A percentile compares a stretch with the other conserved stretches of the same genome.
phyloP scores from a whole-genome alignment of 345 rosid genomes.

The Punica granatum region DNA sequence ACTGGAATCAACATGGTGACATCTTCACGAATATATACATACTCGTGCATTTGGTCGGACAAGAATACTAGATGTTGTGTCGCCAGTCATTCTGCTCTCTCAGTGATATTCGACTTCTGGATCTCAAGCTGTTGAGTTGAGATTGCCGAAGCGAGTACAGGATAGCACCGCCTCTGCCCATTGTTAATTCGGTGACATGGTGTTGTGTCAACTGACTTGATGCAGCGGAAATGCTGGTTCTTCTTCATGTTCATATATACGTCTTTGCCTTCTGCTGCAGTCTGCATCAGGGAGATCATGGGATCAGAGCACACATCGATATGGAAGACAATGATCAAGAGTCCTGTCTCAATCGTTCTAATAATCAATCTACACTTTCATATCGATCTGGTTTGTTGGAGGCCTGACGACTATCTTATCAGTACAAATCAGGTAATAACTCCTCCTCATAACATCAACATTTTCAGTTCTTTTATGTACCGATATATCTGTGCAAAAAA shows the following conservation, averaged over 20 bases:
- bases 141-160: not conserved
- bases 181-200: not conserved
- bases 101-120: not conserved
- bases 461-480: not conserved
- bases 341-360: slow-evolving; percentile 80
- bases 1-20: not conserved
- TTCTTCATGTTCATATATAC: slow-evolving; percentile 89
- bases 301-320: slow-evolving; percentile 47
- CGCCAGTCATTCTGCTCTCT: not conserved
- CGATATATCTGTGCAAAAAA: slow-evolving; percentile 1
- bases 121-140: not conserved
- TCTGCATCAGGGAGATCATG: slow-evolving; percentile 73
- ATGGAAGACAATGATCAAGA: slow-evolving; percentile 61
- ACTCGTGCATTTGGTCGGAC: not conserved
- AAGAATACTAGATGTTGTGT: not conserved
- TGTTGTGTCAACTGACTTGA: slow-evolving; percentile 2
- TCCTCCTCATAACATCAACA: not conserved
- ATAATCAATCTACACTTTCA: slow-evolving; percentile 83
- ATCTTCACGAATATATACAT: not conserved
- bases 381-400: slow-evolving; percentile 96
- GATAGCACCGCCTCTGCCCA: not conserved
- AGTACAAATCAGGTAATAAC: slow-evolving; percentile 80
- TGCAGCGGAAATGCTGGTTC: slow-evolving; percentile 97
- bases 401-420: slow-evolving; percentile 93
- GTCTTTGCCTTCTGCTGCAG: slow-evolving; percentile 96